Evolutionary conservation across 208 protist genomes (phyloP).

Genomic region (Wallacemonas rigidus): DNA sequence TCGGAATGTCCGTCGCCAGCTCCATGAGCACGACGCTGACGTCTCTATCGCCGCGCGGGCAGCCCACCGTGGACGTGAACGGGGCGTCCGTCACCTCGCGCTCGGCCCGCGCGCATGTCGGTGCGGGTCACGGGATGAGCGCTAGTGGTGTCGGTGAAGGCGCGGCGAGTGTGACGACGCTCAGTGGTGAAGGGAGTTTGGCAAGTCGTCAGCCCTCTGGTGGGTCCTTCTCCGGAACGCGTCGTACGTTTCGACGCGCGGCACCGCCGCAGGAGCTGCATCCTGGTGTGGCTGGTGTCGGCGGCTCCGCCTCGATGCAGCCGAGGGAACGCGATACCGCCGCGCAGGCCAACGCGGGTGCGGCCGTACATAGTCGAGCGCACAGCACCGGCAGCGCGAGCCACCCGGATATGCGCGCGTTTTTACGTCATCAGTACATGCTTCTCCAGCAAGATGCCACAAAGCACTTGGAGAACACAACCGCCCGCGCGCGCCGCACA

Average conservation of each 20-base stretch:
- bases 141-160: background rate
- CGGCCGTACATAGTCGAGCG: no score
- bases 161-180: background rate
- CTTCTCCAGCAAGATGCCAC: conserved; percentile 35
- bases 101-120: background rate
- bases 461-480: background rate
- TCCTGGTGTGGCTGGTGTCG: no score
- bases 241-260: conserved; percentile 7
- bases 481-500: conserved; percentile 1
- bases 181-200: conserved; percentile 11
- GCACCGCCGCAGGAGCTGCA: background rate
- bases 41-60: conserved; percentile 3
- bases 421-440: conserved; percentile 42
- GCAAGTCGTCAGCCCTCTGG: background rate
- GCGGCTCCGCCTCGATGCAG: no score
- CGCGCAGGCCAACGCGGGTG: no score
- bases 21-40: conserved; percentile 16
- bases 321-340: no score
- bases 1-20: conserved; percentile 9
- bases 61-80: conserved; percentile 7
- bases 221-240: conserved; percentile 9
- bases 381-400: background rate
- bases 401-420: conserved; percentile 32
- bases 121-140: background rate
- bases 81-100: background rate